These are phyloP conservation scores for Cyclotella sp. DNA, from an alignment of 108 stramenopile genomes.

Conservation along the genomic window DNA sequence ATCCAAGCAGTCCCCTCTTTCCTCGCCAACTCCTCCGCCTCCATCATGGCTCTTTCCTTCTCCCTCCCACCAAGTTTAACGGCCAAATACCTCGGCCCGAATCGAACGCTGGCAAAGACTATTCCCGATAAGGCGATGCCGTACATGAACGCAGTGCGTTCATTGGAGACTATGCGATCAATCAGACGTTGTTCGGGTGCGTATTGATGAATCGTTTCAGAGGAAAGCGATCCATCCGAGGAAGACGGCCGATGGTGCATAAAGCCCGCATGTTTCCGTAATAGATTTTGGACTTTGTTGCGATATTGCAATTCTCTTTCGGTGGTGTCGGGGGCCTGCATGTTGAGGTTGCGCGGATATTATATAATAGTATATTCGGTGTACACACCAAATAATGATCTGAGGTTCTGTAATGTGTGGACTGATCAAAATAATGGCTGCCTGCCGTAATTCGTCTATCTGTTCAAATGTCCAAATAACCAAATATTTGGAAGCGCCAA, in stretches of 20 bases:
- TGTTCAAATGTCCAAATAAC: no score
- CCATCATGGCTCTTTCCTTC: conserved; percentile 38
- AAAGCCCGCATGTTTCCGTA: not conserved
- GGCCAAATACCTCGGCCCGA: conserved; percentile 38
- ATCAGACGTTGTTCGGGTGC: conserved; percentile 37
- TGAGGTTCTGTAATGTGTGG: no score
- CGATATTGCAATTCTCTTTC: no score
- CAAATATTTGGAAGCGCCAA: no score
- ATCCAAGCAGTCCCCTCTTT: conserved; percentile 43
- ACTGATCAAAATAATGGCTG: no score
- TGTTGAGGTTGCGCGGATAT: no score
- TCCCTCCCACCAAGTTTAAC: conserved; percentile 40
- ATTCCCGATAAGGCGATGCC: conserved; percentile 45
- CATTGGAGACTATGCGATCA: conserved; percentile 36
- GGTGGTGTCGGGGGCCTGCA: no score
- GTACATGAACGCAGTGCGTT: conserved; percentile 37
- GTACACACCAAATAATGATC: no score
- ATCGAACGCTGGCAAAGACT: conserved; percentile 48
- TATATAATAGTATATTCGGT: no score
- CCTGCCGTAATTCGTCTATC: no score
- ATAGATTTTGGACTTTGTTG: no score
- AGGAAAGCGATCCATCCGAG: not conserved
- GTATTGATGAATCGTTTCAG: conserved; percentile 19
- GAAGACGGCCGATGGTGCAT: not conserved
- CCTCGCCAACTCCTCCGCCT: conserved; percentile 44